Percentiles rank a stretch among this genome's conserved stretches.
Conservation (phyloP, 2,329 filamentous ascomycete species). For the Ciborinia camelliae region DNA sequence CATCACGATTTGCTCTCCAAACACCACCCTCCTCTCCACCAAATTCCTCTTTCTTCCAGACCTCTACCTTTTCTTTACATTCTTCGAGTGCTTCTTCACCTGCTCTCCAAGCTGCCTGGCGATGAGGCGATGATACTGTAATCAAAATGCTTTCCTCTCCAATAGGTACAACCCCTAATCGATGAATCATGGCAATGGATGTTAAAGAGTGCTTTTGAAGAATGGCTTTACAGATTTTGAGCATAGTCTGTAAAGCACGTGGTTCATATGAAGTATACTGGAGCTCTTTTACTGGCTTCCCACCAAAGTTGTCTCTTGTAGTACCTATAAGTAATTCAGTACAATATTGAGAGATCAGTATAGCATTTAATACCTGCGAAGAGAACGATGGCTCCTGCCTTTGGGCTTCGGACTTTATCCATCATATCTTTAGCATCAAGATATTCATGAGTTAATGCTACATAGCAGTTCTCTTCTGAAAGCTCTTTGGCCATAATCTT, state of each 20-base stretch:
- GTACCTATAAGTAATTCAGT: constrained; percentile 52
- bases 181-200: constrained; percentile 77
- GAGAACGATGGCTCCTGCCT: constrained; percentile 72
- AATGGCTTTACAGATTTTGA: constrained; percentile 58
- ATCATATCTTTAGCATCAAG: constrained; percentile 59
- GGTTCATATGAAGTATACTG: constrained; percentile 72
- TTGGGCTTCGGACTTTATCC: constrained; percentile 65
- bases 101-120: constrained; percentile 79
- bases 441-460: constrained; percentile 62
- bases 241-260: constrained; percentile 66
- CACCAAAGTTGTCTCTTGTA: constrained; percentile 70
- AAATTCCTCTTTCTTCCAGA: constrained; percentile 95
- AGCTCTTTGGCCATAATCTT: constrained; percentile 40
- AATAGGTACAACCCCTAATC: constrained; percentile 80
- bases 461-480: constrained; percentile 54
- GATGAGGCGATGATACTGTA: constrained; percentile 77
- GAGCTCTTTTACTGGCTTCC: constrained; percentile 69
- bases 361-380: constrained; percentile 59
- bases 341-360: constrained; percentile 2
- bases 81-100: constrained; percentile 86
- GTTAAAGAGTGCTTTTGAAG: constrained; percentile 60
- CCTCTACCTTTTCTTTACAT: constrained; percentile 83
- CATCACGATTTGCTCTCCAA: constrained; percentile 87
- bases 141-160: constrained; percentile 93
- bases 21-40: constrained; percentile 67